A percentile compares a stretch with the other conserved stretches of the same genome.
These are phyloP conservation scores for Sclerotiophoma versabilis DNA, from an alignment of 2,329 filamentous ascomycete species.

Conservation along the genomic window DNA sequence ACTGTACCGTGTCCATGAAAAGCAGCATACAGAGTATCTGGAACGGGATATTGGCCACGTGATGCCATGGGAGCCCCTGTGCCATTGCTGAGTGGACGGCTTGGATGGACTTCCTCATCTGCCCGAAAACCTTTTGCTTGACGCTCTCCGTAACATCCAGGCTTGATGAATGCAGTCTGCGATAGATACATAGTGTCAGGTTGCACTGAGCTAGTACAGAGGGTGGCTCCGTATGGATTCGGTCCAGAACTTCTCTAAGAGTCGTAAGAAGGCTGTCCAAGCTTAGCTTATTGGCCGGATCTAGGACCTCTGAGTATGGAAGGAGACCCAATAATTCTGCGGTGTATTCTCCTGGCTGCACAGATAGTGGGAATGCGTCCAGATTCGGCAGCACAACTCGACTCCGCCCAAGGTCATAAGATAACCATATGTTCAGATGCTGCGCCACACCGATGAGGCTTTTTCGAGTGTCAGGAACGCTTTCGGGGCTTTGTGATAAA, in stretches of 20 bases:
- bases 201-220: conserved; percentile 6
- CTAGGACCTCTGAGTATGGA: conserved; percentile 3
- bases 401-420: conserved; percentile 5
- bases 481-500: background rate
- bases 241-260: background rate
- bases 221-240: conserved; percentile 4
- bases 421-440: conserved; percentile 11
- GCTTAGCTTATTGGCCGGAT: conserved; percentile 1
- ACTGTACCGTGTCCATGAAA: background rate
- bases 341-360: background rate
- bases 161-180: background rate
- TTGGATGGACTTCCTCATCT: background rate
- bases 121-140: background rate
- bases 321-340: conserved; percentile 2
- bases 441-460: conserved; percentile 3
- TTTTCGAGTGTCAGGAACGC: background rate
- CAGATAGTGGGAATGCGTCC: background rate
- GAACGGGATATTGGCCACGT: conserved; percentile 7
- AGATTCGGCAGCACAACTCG: background rate
- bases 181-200: conserved; percentile 1
- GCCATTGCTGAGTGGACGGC: conserved; percentile 5
- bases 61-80: background rate
- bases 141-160: background rate
- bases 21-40: conserved; percentile 7
- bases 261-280: background rate